Conservation (phyloP, 192 early-diverging fungal species). For the Umbelopsis isabellina region DNA sequence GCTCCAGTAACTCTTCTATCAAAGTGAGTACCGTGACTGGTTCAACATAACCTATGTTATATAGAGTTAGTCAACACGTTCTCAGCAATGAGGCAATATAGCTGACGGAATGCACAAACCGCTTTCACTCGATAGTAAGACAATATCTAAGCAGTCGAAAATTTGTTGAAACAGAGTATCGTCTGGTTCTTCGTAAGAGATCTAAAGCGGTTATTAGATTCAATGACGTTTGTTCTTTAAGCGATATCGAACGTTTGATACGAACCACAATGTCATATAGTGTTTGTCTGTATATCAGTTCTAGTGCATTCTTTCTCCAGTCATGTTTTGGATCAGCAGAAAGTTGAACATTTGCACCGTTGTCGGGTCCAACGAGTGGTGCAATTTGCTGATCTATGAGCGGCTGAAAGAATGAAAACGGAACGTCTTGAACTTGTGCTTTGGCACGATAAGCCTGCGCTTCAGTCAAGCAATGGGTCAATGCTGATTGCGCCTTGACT, state of each 20-base stretch:
- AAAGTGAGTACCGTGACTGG: slow-evolving; percentile 53
- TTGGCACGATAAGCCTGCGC: slow-evolving; percentile 2
- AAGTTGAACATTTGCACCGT: slow-evolving; percentile 12
- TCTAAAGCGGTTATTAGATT: slow-evolving; percentile 9
- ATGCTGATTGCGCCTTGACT: slow-evolving; percentile 7
- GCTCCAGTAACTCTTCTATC: slow-evolving; percentile 73
- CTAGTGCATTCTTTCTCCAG: slow-evolving; percentile 38
- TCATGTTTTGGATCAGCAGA: slow-evolving; percentile 29
- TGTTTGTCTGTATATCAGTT: slow-evolving; percentile 27
- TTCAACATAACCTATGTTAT: slow-evolving; percentile 42
- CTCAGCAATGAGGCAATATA: background rate
- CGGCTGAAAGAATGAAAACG: slow-evolving; percentile 2
- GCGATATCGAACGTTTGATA: background rate
- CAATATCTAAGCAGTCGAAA: slow-evolving; percentile 28
- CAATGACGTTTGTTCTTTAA: too few relatives aligned
- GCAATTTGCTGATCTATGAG: slow-evolving; percentile 21
- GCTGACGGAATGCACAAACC: background rate
- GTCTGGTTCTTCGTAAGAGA: background rate
- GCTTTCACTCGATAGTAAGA: slow-evolving; percentile 13
- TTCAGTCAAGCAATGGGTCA: slow-evolving; percentile 9
- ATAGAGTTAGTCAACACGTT: background rate
- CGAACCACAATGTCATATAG: slow-evolving; percentile 32
- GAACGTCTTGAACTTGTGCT: slow-evolving; percentile 3
- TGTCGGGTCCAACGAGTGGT: slow-evolving; percentile 30
- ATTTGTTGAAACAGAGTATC: slow-evolving; percentile 12